Conservation (phyloP, 306 rosid species). For the Oxytropis ochrocephala region DNA sequence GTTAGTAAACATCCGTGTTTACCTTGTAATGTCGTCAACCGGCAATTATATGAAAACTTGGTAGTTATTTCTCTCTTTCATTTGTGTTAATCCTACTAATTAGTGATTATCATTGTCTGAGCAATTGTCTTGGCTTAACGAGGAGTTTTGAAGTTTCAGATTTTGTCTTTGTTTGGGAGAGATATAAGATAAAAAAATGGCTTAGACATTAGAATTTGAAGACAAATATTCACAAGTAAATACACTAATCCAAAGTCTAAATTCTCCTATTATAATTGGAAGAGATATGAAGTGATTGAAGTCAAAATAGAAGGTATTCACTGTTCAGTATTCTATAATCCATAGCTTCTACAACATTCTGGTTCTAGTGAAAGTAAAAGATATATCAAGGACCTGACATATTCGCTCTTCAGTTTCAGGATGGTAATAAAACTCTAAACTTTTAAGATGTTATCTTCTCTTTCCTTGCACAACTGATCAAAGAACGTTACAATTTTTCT, state of each 20-base stretch:
- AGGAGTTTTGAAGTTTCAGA: neutral
- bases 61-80: neutral
- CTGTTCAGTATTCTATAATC: neutral
- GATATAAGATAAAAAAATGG: neutral
- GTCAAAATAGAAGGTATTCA: neutral
- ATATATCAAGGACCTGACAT: neutral
- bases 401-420: neutral
- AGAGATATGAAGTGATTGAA: neutral
- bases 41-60: neutral
- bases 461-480: neutral
- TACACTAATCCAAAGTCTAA: neutral
- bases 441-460: neutral
- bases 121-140: neutral
- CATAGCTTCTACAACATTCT: neutral
- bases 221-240: neutral
- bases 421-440: neutral
- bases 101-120: neutral
- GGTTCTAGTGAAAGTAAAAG: neutral
- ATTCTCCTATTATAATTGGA: neutral
- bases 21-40: neutral
- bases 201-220: slow-evolving; percentile 14
- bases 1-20: neutral
- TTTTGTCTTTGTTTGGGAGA: neutral
- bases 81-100: neutral
- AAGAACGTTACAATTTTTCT: neutral